These are phyloP conservation scores for Aspergillus aculeatinus DNA, from an alignment of 2,329 filamentous ascomycete species.

Conservation along the genomic window DNA sequence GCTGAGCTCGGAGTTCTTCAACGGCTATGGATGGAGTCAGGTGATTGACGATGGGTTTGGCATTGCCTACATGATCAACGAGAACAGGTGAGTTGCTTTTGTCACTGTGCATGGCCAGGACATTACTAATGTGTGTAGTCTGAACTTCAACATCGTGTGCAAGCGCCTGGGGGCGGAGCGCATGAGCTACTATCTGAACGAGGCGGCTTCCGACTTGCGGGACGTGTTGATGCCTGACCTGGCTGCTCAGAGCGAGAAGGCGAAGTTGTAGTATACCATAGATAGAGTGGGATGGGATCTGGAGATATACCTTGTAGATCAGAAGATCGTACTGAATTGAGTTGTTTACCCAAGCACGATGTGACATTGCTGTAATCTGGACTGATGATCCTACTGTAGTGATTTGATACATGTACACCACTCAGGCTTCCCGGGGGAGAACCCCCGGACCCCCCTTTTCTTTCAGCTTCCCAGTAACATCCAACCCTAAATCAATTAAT, in stretches of 20 bases:
- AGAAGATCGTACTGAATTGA: too few relatives aligned
- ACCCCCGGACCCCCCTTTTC: too few relatives aligned
- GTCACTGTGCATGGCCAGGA: not conserved
- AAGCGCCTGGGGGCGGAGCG: slow-evolving; percentile 86
- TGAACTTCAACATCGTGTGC: slow-evolving; percentile 97
- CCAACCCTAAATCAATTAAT: too few relatives aligned
- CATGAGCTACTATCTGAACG: slow-evolving; percentile 95
- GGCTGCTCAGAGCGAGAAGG: slow-evolving; percentile 66
- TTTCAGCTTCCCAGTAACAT: too few relatives aligned
- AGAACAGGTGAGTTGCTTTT: slow-evolving; percentile 69
- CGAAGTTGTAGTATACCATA: slow-evolving; percentile 69
- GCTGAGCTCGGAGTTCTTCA: slow-evolving; percentile 94
- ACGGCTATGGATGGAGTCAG: slow-evolving; percentile 98
- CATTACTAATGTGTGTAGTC: slow-evolving; percentile 50
- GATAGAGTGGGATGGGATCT: not conserved
- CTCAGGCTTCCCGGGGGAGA: too few relatives aligned
- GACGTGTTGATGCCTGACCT: slow-evolving; percentile 81
- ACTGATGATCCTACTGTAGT: too few relatives aligned
- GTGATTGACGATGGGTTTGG: slow-evolving; percentile 95
- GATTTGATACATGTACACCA: too few relatives aligned
- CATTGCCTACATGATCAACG: slow-evolving; percentile 99
- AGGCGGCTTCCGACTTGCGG: slow-evolving; percentile 85
- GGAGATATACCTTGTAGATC: too few relatives aligned
- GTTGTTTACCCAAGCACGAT: too few relatives aligned
- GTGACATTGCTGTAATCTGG: too few relatives aligned